Conservation (phyloP, 106 monocot genomes). For the Acanthochlamys bracteata region DNA sequence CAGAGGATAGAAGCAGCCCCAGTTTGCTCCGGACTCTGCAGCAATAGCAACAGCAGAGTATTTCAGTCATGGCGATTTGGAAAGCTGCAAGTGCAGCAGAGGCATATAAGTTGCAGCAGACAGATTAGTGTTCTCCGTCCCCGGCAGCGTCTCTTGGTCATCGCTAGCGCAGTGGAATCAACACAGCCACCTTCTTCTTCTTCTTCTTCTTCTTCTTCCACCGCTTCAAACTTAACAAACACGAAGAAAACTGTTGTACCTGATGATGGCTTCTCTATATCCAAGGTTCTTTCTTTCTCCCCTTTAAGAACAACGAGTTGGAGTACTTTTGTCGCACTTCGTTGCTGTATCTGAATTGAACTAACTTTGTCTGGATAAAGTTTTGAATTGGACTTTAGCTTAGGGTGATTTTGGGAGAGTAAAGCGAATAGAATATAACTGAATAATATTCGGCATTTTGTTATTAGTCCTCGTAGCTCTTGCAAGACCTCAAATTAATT, state of each 20-base stretch:
- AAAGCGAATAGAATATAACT: no score
- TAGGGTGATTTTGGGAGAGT: not conserved
- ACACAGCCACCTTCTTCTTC: conserved; percentile 16
- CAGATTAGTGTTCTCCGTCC: no score
- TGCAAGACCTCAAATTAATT: no score
- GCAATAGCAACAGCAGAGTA: no score
- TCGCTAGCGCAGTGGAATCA: conserved; percentile 44
- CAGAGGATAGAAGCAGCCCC: no score
- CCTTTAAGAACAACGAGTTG: not conserved
- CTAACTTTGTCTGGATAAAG: not conserved
- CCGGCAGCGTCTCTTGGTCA: conserved; percentile 5
- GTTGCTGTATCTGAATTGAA: not conserved
- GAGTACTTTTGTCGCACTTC: not conserved
- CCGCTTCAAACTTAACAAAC: conserved; percentile 16
- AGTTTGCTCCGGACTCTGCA: no score
- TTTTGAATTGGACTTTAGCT: not conserved
- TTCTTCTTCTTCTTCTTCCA: conserved; percentile 9
- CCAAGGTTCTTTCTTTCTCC: conserved; percentile 31
- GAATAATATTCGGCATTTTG: no score
- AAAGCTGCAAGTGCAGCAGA: no score
- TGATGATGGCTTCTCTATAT: conserved; percentile 58
- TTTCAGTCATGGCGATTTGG: no score
- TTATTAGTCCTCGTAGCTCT: no score
- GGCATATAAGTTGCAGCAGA: no score
- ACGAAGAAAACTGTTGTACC: conserved; percentile 34